Evolutionary conservation across 2,329 filamentous ascomycete genomes (phyloP).

Genomic region (Cladosporium sp.): DNA sequence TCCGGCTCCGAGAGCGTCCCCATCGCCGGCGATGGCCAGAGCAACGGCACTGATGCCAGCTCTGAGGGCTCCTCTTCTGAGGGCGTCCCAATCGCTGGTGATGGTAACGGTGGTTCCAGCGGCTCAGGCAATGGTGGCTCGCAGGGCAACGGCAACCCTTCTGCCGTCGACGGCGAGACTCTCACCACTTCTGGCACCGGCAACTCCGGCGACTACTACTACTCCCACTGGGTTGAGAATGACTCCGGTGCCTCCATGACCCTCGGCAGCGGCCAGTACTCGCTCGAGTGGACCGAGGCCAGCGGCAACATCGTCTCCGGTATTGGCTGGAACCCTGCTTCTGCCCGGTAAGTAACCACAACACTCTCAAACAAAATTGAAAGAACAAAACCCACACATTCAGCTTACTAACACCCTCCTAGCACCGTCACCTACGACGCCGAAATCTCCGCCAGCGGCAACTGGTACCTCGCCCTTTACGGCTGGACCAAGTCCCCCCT

Average conservation of each 20-base stretch:
- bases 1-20: background rate
- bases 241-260: slow-evolving; percentile 52
- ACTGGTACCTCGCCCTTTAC: slow-evolving; percentile 51
- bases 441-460: slow-evolving; percentile 43
- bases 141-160: background rate
- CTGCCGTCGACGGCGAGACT: slow-evolving; percentile 7
- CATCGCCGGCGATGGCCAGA: background rate
- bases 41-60: background rate
- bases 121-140: background rate
- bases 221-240: slow-evolving; percentile 54
- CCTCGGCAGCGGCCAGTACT: slow-evolving; percentile 45
- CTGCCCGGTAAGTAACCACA: slow-evolving; percentile 44
- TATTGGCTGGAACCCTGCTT: slow-evolving; percentile 55
- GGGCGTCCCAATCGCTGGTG: background rate
- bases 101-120: background rate
- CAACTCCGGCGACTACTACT: slow-evolving; percentile 52
- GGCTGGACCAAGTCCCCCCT: slow-evolving; percentile 50
- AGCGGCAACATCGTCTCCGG: slow-evolving; percentile 53
- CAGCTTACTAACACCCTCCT: slow-evolving; percentile 32
- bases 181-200: slow-evolving; percentile 1
- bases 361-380: too few relatives aligned
- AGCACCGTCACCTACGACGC: slow-evolving; percentile 43
- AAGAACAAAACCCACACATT: background rate
- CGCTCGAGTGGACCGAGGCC: slow-evolving; percentile 39
- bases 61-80: too few relatives aligned